Percentiles rank a stretch among this genome's conserved stretches.
Conservation (phyloP, 192 early-diverging fungal genomes). For the Coemansia sp. region DNA sequence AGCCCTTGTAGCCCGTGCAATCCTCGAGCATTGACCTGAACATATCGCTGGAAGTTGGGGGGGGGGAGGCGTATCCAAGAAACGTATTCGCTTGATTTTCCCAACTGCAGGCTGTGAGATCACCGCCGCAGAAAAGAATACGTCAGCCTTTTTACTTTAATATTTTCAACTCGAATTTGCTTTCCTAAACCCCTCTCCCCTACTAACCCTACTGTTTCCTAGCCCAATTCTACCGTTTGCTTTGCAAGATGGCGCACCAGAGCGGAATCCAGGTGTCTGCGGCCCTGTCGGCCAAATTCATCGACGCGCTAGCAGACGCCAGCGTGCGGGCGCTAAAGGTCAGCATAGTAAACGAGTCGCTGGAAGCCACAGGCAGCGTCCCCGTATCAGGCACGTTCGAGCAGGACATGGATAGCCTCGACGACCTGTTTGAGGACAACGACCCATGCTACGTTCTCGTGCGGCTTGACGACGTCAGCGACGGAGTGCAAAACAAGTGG, state of each 20-base stretch:
- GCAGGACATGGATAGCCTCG: conserved; percentile 60
- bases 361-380: conserved; percentile 46
- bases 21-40: no score
- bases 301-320: conserved; percentile 19
- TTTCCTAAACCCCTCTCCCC: no score
- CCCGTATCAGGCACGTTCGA: conserved; percentile 47
- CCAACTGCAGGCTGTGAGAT: no score
- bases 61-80: no score
- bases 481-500: conserved; percentile 58
- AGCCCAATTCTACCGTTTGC: neutral
- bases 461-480: conserved; percentile 62
- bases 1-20: no score
- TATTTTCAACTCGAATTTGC: neutral
- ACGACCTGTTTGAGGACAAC: conserved; percentile 56
- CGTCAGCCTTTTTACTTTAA: neutral
- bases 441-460: conserved; percentile 70
- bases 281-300: conserved; percentile 19
- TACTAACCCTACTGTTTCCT: no score
- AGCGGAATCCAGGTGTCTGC: conserved; percentile 50
- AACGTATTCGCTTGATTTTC: no score
- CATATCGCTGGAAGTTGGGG: no score
- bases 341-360: conserved; percentile 52
- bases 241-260: conserved; percentile 42
- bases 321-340: conserved; percentile 55
- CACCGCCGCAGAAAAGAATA: no score